Evolutionary conservation across 805 yeast genomes (phyloP).

Genomic region (Candida railenensis): DNA sequence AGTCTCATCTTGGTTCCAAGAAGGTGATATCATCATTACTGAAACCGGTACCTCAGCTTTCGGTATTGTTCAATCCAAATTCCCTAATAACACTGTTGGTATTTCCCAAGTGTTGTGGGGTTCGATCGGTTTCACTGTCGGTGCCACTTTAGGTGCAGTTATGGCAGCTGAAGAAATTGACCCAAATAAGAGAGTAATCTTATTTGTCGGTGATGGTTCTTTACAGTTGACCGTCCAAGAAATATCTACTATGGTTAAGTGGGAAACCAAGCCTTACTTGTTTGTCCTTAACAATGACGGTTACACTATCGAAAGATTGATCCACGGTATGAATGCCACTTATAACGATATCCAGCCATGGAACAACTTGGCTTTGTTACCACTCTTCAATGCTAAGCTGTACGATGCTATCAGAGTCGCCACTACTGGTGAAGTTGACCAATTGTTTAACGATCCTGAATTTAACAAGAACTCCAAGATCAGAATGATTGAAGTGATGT

Average conservation of each 20-base stretch:
- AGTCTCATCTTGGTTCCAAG: constrained; percentile 59
- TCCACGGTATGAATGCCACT: constrained; percentile 64
- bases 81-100: constrained; percentile 62
- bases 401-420: constrained; percentile 56
- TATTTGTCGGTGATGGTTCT: constrained; percentile 77
- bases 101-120: constrained; percentile 78
- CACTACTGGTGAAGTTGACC: constrained; percentile 58
- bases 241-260: constrained; percentile 65
- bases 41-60: constrained; percentile 79
- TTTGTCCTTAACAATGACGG: constrained; percentile 72
- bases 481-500: constrained; percentile 66
- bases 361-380: constrained; percentile 60
- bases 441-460: constrained; percentile 42
- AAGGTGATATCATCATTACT: constrained; percentile 65
- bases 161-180: constrained; percentile 66
- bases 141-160: constrained; percentile 67
- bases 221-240: constrained; percentile 74
- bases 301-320: constrained; percentile 72
- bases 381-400: constrained; percentile 57
- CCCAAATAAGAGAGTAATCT: constrained; percentile 58
- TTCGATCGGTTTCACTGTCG: constrained; percentile 69
- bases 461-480: constrained; percentile 59
- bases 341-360: constrained; percentile 70
- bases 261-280: constrained; percentile 66
- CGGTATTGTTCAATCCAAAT: constrained; percentile 65